Base-by-base conservation (phyloP, 352 stramenopile species). In the Pythium scleroteichum region DNA sequence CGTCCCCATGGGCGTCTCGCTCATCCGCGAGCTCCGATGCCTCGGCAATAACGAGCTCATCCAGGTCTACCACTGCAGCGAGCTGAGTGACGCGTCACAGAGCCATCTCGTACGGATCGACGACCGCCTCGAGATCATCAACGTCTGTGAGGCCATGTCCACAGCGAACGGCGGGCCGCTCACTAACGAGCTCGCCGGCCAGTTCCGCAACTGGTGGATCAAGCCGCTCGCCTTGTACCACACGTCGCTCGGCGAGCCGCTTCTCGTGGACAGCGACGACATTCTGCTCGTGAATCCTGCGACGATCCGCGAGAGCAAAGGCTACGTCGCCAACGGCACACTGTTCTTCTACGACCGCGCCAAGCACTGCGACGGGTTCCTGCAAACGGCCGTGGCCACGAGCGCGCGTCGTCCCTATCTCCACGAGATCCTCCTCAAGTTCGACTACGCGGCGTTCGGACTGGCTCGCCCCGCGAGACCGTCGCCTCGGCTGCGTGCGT, bases 291-390 rank as follows among this genome's bases (percentile, higher is more conserved):
- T 53, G 1, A 61, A 89, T 32, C 76, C 76, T 1, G 71, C 77
- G 2, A 42, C 65, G 19, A n/a, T 89, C 10, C 64, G 73, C 16
- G 32, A 47, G 14, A 73, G 72, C 51, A 60, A 60, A 0, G 74
- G 66, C 20, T 90, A 90, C 59, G 16, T 63, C 9, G 35, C 48
- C 14, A 82, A 61, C 7, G 78, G 78, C 10, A 87, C 79, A 41
- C 71, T 78, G 12, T 90, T 90, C 55, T 90, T 90, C 53, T 82
- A 85, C 39, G 80, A 90, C 60, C 77, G 76, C 22, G 64, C 80
- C 22, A 69, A 71, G 26, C 70, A 75, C 17, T 39, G 73, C n/a
- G 69, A 68, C 49, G 67, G 59, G 20, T 73, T 59, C 53, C 65
- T 71, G 44, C 29, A n/a, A n/a, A n/a, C 10, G 29, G 29, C 29